phyloP scores from a whole-genome alignment of 805 yeast species.

The Candida xiaguanensis region DNA sequence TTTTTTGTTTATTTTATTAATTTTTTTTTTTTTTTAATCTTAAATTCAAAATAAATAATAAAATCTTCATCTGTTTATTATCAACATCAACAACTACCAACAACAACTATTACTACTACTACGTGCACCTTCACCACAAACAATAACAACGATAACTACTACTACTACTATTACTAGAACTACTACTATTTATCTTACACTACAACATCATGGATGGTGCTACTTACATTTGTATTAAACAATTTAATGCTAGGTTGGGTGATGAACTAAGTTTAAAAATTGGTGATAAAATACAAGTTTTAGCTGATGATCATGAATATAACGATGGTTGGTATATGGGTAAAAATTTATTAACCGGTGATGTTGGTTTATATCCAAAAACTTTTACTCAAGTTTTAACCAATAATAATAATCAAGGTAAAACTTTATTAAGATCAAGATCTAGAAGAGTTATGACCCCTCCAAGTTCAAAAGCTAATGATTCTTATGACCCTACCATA shows the following conservation, averaged over 20 bases:
- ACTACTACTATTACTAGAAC: neutral
- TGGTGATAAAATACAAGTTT: slow-evolving; percentile 85
- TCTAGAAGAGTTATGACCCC: slow-evolving; percentile 41
- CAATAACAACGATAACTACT: neutral
- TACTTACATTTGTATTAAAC: slow-evolving; percentile 66
- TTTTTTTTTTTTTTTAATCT: too few relatives aligned
- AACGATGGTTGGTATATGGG: slow-evolving; percentile 98
- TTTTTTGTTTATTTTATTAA: too few relatives aligned
- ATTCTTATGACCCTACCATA: slow-evolving; percentile 1
- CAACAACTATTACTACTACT: neutral
- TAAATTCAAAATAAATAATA: too few relatives aligned
- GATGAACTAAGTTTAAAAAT: slow-evolving; percentile 80
- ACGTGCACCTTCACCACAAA: neutral
- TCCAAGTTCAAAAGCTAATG: slow-evolving; percentile 3
- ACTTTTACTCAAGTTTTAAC: slow-evolving; percentile 65
- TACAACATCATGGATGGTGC: slow-evolving; percentile 15
- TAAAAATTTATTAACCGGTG: slow-evolving; percentile 62
- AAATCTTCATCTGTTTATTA: too few relatives aligned
- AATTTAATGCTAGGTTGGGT: slow-evolving; percentile 79
- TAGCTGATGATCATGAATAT: slow-evolving; percentile 89
- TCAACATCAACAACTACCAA: neutral
- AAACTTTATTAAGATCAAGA: slow-evolving; percentile 40
- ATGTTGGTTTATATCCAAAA: slow-evolving; percentile 88
- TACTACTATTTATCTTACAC: neutral
- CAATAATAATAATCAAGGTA: slow-evolving; percentile 12